Base-by-base conservation (phyloP, 768 basidiomycete genomes). In the Heimioporus sp. region DNA sequence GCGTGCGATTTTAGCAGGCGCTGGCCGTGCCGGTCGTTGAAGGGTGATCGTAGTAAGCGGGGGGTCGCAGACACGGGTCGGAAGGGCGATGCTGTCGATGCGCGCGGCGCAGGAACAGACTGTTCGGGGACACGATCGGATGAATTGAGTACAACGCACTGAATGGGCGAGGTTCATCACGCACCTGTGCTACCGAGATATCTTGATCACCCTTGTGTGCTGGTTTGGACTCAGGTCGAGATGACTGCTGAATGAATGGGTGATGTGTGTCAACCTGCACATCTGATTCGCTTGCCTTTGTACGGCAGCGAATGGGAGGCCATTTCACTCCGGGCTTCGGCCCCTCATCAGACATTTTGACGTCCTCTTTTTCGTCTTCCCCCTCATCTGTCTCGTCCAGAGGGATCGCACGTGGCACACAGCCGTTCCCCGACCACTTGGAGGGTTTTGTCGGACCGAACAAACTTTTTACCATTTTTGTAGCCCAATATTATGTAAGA, bases 21-120 rank as follows among this genome's bases (percentile, higher is more conserved):
- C 35, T 5, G 1, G 34, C 20, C 10, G 42, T 51, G 9, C 12
- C 13, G 3, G 44, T n/a, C 37, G 44, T 19, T 31, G 44, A 10
- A 37, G 38, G 24, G 24, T 28, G 24, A 28, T 28, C 5, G 24
- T 28, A 34, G 41, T 10, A 39, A 28, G 5, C 8, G 24, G 11
- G 11, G 44, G 3, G 30, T 9, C 10, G 54, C 28, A 30, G 39
- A 38, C 32, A 51, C 57, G 8, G 54, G 46, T 3, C 61, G 53
- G 46, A 67, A 63, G 1, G 61, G 63, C 1, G 63, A 60, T 6
- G 11, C 48, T 10, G 55, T 63, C 40, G 58, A 54, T 15, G 54
- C 45, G 13, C 56, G 56, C 10, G 60, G 65, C 12, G 53, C 38
- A 11, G 56, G 60, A 20, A 58, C 21, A 10, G n/a, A 1, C 2